These are phyloP conservation scores for Rhamnella rubrinervis DNA, from an alignment of 331 rosid species.

Conservation along the genomic window DNA sequence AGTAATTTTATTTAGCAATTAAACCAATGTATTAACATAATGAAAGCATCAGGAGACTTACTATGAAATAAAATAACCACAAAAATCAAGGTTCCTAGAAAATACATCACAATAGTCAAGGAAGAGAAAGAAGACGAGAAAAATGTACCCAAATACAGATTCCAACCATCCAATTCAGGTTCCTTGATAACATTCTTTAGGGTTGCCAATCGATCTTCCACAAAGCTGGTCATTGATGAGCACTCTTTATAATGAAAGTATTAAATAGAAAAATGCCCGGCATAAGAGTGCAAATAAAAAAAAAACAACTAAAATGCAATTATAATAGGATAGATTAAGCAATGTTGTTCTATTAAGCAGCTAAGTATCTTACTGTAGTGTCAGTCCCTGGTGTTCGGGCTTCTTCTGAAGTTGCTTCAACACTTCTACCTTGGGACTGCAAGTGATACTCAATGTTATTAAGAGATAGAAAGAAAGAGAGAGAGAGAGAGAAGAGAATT, in stretches of 20 bases:
- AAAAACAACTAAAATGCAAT: neutral
- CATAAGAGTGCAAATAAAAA: neutral
- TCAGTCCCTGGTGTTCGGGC: slow-evolving; percentile 81
- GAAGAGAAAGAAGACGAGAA: slow-evolving; percentile 5
- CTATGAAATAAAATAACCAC: neutral
- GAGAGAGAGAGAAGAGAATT: slow-evolving; percentile 1
- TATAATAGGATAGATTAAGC: neutral
- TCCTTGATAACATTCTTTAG: slow-evolving; percentile 81
- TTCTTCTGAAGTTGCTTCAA: slow-evolving; percentile 78
- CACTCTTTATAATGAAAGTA: slow-evolving; percentile 7
- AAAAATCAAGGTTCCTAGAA: slow-evolving; percentile 4
- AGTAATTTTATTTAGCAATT: slow-evolving; percentile 18
- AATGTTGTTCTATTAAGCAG: slow-evolving; percentile 12
- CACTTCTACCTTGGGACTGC: slow-evolving; percentile 88
- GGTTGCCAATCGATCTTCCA: slow-evolving; percentile 84
- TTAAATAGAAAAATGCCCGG: neutral
- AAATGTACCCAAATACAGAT: slow-evolving; percentile 67
- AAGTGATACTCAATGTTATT: neutral
- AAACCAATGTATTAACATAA: neutral
- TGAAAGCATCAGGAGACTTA: no score
- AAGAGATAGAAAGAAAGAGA: neutral
- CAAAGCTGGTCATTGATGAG: slow-evolving; percentile 59
- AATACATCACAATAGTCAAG: neutral
- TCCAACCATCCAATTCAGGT: slow-evolving; percentile 86
- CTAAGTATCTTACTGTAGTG: slow-evolving; percentile 63